phyloP scores from a whole-genome alignment of 305 asterid species.

The Petunia hybrid region DNA sequence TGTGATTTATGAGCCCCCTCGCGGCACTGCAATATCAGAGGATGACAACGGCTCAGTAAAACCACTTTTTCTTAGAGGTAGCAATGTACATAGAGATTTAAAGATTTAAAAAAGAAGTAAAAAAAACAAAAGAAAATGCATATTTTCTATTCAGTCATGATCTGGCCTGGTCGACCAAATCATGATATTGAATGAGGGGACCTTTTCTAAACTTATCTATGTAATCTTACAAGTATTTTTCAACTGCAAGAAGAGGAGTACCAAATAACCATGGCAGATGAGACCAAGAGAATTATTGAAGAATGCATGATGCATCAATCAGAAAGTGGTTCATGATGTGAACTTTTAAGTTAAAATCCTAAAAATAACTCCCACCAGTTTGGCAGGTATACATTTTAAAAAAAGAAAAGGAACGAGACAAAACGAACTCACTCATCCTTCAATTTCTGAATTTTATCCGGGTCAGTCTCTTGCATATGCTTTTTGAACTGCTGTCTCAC shows the following conservation, averaged over 20 bases:
- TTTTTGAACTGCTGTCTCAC: slow-evolving; percentile 82
- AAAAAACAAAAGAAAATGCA: neutral
- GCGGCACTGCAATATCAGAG: slow-evolving; percentile 70
- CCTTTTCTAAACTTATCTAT: neutral
- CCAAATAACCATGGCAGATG: neutral
- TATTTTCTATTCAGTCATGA: too few species aligned
- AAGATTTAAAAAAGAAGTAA: neutral
- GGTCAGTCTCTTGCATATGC: slow-evolving; percentile 79
- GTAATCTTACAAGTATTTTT: neutral
- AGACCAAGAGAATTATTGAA: neutral
- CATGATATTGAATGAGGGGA: too few species aligned
- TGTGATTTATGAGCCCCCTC: slow-evolving; percentile 87
- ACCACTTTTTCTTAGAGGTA: neutral
- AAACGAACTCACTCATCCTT: slow-evolving; percentile 73
- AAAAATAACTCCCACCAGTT: neutral
- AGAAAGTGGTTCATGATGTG: neutral
- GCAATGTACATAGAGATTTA: neutral
- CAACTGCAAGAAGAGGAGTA: slow-evolving; percentile 9
- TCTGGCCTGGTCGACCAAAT: too few species aligned
- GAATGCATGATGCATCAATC: neutral
- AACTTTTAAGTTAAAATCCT: neutral
- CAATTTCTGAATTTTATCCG: slow-evolving; percentile 74
- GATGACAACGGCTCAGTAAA: slow-evolving; percentile 10
- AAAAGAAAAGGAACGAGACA: neutral
- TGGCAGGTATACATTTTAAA: neutral